Conservation (phyloP, 1,284 basidiomycete species). For the Blastosporella zonata region DNA sequence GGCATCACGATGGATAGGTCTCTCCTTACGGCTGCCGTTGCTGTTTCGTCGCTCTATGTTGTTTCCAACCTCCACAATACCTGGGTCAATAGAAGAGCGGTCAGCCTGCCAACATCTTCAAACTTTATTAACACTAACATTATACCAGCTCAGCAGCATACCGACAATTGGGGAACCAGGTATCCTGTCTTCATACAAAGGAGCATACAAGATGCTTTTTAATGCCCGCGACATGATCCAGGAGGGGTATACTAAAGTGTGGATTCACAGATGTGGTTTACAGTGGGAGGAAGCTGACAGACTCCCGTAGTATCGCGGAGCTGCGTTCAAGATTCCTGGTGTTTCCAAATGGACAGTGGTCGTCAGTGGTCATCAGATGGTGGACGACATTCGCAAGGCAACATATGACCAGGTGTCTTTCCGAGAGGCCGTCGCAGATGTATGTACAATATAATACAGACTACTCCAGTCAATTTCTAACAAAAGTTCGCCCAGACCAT, state of each 20-base stretch:
- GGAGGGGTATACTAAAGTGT: slow-evolving; percentile 27
- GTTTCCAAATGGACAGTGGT: slow-evolving; percentile 25
- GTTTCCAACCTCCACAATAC: slow-evolving; percentile 4
- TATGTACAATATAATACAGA: slow-evolving; percentile 1
- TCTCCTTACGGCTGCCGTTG: background rate
- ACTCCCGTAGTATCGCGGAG: slow-evolving; percentile 22
- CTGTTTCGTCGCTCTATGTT: background rate
- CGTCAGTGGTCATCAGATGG: slow-evolving; percentile 20
- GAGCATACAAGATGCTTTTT: slow-evolving; percentile 24
- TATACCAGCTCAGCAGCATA: slow-evolving; percentile 22
- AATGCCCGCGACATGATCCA: slow-evolving; percentile 26
- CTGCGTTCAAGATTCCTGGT: slow-evolving; percentile 24
- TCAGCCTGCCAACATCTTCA: background rate
- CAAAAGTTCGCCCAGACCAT: slow-evolving; percentile 18
- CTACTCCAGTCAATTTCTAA: background rate
- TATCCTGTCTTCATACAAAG: slow-evolving; percentile 25
- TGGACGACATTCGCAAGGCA: slow-evolving; percentile 27
- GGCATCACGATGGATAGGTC: background rate
- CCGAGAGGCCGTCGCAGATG: slow-evolving; percentile 20
- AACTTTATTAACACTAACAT: background rate
- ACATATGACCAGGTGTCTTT: slow-evolving; percentile 23
- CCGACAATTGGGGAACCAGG: slow-evolving; percentile 27
- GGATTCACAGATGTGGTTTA: background rate
- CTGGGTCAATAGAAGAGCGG: slow-evolving; percentile 9
- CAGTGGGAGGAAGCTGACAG: background rate